Evolutionary conservation across 441 rosid genomes (phyloP).

Genomic region (Brassica balearica): DNA sequence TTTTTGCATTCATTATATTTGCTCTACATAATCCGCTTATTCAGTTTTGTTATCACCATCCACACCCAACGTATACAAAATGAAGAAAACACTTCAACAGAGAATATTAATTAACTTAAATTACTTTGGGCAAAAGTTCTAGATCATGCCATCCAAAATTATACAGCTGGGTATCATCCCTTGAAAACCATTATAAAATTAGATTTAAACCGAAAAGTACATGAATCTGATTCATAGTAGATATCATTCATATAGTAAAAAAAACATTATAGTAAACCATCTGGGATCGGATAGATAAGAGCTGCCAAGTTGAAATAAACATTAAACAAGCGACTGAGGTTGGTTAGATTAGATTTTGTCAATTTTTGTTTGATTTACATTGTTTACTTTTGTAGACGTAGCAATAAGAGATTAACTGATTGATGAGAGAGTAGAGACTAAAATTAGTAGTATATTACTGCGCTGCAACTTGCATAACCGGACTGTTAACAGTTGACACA

Average conservation of each 20-base stretch:
- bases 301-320: slow-evolving; percentile 31
- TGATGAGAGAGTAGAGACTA: not conserved
- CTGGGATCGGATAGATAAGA: slow-evolving; percentile 32
- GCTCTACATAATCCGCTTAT: too few relatives aligned
- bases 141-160: not conserved
- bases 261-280: slow-evolving; percentile 11
- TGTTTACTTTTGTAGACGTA: slow-evolving; percentile 23
- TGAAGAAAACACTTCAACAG: not conserved
- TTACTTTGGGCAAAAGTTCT: not conserved
- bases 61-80: not conserved
- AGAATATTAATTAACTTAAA: not conserved
- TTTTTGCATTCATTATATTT: too few relatives aligned
- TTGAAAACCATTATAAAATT: not conserved
- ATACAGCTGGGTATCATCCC: not conserved
- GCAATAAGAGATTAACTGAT: slow-evolving; percentile 13
- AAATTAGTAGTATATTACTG: slow-evolving; percentile 4
- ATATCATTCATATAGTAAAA: slow-evolving; percentile 11
- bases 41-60: not conserved
- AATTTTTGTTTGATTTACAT: slow-evolving; percentile 30
- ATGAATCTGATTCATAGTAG: not conserved
- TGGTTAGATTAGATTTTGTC: slow-evolving; percentile 42
- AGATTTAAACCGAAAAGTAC: not conserved
- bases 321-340: slow-evolving; percentile 35
- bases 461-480: slow-evolving; percentile 32
- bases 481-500: slow-evolving; percentile 21